Evolutionary conservation across 495 filamentous ascomycete species (phyloP).

Genomic region (Trichoderma virens): DNA sequence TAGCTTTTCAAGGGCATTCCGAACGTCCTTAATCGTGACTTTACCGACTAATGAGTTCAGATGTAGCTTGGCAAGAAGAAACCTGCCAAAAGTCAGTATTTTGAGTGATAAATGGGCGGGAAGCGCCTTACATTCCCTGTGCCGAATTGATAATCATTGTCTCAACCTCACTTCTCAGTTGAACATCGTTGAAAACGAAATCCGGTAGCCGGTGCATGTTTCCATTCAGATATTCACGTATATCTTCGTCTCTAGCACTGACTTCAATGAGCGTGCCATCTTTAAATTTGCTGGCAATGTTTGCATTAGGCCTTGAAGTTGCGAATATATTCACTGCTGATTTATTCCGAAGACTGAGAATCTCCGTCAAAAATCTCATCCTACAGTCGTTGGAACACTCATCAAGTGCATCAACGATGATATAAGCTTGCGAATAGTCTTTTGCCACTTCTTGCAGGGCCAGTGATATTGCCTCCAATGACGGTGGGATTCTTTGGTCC

Average conservation of each 20-base stretch:
- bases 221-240: conserved; percentile 12
- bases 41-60: conserved; percentile 32
- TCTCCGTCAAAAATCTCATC: conserved; percentile 13
- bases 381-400: conserved; percentile 26
- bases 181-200: conserved; percentile 11
- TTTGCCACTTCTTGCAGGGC: no score
- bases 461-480: conserved; percentile 7
- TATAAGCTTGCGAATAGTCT: conserved; percentile 21
- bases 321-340: conserved; percentile 22
- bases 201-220: conserved; percentile 17
- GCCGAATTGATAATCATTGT: conserved; percentile 19
- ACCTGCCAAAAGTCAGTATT: conserved; percentile 24
- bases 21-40: conserved; percentile 20
- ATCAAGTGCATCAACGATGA: conserved; percentile 44
- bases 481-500: conserved; percentile 18
- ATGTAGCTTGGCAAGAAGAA: conserved; percentile 41
- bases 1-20: conserved; percentile 26
- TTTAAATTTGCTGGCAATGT: conserved; percentile 18
- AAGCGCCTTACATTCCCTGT: conserved; percentile 28
- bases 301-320: conserved; percentile 28
- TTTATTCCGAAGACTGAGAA: conserved; percentile 18
- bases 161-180: conserved; percentile 23
- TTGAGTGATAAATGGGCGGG: neutral
- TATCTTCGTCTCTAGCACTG: conserved; percentile 24
- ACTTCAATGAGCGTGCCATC: conserved; percentile 21